Evolutionary conservation across 2,329 filamentous ascomycete species (phyloP).

Genomic region (Gremmenia infestans): DNA sequence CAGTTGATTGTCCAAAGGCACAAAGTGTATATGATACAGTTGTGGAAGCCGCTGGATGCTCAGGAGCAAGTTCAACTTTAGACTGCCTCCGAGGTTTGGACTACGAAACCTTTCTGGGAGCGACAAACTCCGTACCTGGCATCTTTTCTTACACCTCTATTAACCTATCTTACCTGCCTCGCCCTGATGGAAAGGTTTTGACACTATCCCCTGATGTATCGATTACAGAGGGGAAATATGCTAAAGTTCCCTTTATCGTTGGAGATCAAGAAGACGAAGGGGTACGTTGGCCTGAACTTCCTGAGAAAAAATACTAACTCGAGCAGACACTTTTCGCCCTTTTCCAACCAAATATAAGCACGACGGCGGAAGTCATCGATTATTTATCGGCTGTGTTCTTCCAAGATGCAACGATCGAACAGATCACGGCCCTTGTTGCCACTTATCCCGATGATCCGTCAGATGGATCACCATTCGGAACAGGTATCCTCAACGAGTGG

Average conservation of each 20-base stretch:
- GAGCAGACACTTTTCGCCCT: constrained; percentile 61
- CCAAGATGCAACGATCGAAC: constrained; percentile 43
- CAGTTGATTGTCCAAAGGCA: constrained; percentile 60
- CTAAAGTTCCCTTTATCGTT: constrained; percentile 57
- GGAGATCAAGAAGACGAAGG: constrained; percentile 78
- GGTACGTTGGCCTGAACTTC: constrained; percentile 29
- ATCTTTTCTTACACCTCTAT: constrained; percentile 64
- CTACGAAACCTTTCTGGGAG: constrained; percentile 57
- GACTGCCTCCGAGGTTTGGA: constrained; percentile 59
- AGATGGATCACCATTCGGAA: constrained; percentile 68
- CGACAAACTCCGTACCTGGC: constrained; percentile 65
- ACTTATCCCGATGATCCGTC: constrained; percentile 50
- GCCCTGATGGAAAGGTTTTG: constrained; percentile 62
- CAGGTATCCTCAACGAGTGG: constrained; percentile 64
- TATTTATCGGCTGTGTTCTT: constrained; percentile 62
- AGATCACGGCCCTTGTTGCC: constrained; percentile 52
- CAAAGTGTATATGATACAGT: constrained; percentile 62
- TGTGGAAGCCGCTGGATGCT: constrained; percentile 57
- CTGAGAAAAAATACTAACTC: background rate
- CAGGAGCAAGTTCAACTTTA: constrained; percentile 49
- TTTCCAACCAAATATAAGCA: constrained; percentile 64
- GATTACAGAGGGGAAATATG: constrained; percentile 46
- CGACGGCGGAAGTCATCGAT: constrained; percentile 49
- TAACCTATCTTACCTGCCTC: constrained; percentile 65
- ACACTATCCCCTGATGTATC: constrained; percentile 58